Evolutionary conservation across 305 asterid species (phyloP), one percentile per base, ranked within the genome.

Genomic region (Fraxinus albicans): DNA sequence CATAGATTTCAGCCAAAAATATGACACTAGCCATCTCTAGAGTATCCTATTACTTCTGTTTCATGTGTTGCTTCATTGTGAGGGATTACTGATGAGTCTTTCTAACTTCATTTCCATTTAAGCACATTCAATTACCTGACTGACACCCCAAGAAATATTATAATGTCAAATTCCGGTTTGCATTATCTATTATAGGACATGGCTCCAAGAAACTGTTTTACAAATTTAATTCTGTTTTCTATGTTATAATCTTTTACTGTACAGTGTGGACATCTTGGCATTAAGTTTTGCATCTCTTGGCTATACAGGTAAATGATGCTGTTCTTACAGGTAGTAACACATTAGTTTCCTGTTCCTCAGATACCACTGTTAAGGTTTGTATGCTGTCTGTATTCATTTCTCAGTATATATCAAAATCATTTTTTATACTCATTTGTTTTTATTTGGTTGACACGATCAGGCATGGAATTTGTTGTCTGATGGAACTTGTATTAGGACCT

Each of bases 281-380:
- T 33, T 42, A 82, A 82, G 60, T 78, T 74, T 82, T 77, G 83
- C 70, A 50, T 69, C 34, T 84, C 72, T 76, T 87, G 83, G 29
- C 81, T 80, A 65, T 84, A 85, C 95, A 95, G 99, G 99, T 95
- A 79, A 95, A 95, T 79, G 98, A 93, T 89, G 93, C 92, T 33
- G 97, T 93, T 86, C 89, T 93, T 81, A 83, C 93, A 8, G 94
- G 97, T 77, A 91, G 93, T 81, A 92, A 90, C 84, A 92, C 92
- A 35, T 88, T 95, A 79, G 96, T 95, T 42, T 94, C 99, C 74
- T 94, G 99, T 92, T 94, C 99, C 83, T 94, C 99, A 50, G 99
- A 95, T 86, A 90, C 97, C 79, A 94, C 98, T 74, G 96, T 95
- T 85, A 95, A 95, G 97, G 99, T 94, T 82, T 79, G 83, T 82